Base-by-base conservation (phyloP, 1,284 basidiomycete species). In the Malassezia arunalokei region DNA sequence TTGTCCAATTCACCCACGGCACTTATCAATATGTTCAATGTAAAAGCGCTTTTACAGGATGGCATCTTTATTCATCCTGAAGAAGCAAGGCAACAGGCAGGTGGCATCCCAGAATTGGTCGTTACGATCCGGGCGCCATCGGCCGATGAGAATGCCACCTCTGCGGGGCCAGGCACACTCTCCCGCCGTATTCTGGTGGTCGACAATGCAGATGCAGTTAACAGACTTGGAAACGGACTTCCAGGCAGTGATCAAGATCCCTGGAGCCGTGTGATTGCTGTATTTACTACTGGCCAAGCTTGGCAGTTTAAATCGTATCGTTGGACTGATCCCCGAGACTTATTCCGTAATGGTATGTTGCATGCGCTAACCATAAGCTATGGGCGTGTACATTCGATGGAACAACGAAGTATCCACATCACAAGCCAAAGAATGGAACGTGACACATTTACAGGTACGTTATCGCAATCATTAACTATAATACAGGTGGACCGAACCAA, bases 301-400 rank as follows among this genome's bases (percentile, higher is more conserved):
- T 98, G 92, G 92, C 92, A 96, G 74, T 98, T 98, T 76, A 81
- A 85, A 60, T 83, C 85, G 29, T 98, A 96, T 77, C 89, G 89
- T 72, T 96, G 91, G 91, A 83, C 79, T 46, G 89, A 96, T 63
- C 91, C 92, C 1, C 82, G 83, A 57, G 81, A 85, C 49, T 76
- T 96, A 28, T 96, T 96, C 76, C 86, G 91, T 70, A 84, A 96
- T 70, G 88, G 89, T 91, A 59, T 52, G 80, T 51, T 7, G 6
- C 38, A 35, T 30, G 24, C 31, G 14, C 44, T 35, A 8, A 40
- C 9, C 17, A 31, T 15, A 42, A 60, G 66, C 65, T 9, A 66
- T 68, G 66, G 69, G 69, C 27, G 64, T 68, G 5, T 90, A 94
- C 71, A 84, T 95, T 42, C 82, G 88, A 27, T 92, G 88, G 85